These are phyloP conservation scores for Yamadazyma atmosphaerica DNA, from an alignment of 1,139 yeast genomes.

Conservation along the genomic window DNA sequence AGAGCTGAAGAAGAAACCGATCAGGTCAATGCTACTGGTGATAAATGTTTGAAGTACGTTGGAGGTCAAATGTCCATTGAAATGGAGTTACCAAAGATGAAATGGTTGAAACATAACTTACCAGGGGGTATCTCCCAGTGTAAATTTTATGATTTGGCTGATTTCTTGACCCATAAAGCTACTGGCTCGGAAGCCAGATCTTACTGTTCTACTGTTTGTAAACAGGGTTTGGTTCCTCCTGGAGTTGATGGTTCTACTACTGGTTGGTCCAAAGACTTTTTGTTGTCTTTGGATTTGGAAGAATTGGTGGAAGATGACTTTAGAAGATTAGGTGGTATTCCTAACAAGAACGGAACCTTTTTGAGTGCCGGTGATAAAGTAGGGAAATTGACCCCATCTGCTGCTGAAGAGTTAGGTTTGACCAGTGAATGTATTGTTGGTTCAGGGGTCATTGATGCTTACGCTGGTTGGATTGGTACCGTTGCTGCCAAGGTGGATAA, in stretches of 20 bases:
- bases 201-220: conserved; percentile 88
- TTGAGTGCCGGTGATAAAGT: conserved; percentile 87
- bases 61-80: conserved; percentile 98
- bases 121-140: conserved; percentile 65
- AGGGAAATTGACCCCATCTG: conserved; percentile 61
- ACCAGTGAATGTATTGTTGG: conserved; percentile 82
- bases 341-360: conserved; percentile 68
- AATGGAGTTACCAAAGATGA: conserved; percentile 96
- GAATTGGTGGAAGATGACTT: conserved; percentile 80
- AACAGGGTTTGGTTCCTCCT: conserved; percentile 90
- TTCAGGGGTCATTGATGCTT: conserved; percentile 95
- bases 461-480: conserved; percentile 98
- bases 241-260: conserved; percentile 84
- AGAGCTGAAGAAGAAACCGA: conserved; percentile 88
- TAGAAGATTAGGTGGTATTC: conserved; percentile 79
- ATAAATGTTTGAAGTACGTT: conserved; percentile 80
- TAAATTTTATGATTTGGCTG: conserved; percentile 91
- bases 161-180: conserved; percentile 86
- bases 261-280: conserved; percentile 88
- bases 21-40: conserved; percentile 76
- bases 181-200: conserved; percentile 86
- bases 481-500: conserved; percentile 82
- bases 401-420: conserved; percentile 87
- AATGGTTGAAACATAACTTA: conserved; percentile 90
- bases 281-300: conserved; percentile 63